A percentile compares a stretch with the other conserved stretches of the same genome.
These are phyloP conservation scores for Candida palmyrensis DNA, from an alignment of 805 yeast species.

Conservation along the genomic window DNA sequence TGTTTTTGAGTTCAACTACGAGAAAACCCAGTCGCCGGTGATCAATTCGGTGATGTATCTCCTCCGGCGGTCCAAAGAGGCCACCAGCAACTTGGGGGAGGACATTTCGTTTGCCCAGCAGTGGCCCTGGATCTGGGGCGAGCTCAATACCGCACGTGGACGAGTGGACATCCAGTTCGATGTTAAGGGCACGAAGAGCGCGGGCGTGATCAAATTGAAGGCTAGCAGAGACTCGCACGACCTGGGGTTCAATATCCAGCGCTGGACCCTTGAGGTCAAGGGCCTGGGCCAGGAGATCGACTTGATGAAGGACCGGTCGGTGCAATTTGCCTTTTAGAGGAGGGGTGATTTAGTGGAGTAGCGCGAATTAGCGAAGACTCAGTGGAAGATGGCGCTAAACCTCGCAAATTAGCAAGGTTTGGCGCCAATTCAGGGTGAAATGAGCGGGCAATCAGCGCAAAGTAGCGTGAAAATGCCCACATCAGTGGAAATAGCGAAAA, in stretches of 20 bases:
- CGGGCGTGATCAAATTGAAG: conserved; percentile 54
- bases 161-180: conserved; percentile 66
- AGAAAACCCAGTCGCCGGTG: conserved; percentile 84
- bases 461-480: too few species aligned
- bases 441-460: too few species aligned
- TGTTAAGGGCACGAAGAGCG: conserved; percentile 60
- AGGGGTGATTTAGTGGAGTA: background rate
- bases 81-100: conserved; percentile 62
- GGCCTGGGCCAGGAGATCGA: conserved; percentile 15
- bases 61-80: conserved; percentile 67
- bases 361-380: background rate
- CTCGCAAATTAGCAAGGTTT: background rate
- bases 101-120: conserved; percentile 68
- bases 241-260: conserved; percentile 38
- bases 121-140: conserved; percentile 89
- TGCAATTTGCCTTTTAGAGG: conserved; percentile 21
- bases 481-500: too few species aligned
- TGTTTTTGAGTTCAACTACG: conserved; percentile 80
- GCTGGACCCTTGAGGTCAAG: conserved; percentile 22
- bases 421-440: too few species aligned
- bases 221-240: conserved; percentile 64
- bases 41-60: conserved; percentile 83
- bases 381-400: background rate
- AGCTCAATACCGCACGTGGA: conserved; percentile 78
- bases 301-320: conserved; percentile 23